A percentile compares a stretch with the other conserved stretches of the same genome.
These are phyloP conservation scores for Pterulicium gracile DNA, from an alignment of 1,284 basidiomycete genomes.

Conservation along the genomic window DNA sequence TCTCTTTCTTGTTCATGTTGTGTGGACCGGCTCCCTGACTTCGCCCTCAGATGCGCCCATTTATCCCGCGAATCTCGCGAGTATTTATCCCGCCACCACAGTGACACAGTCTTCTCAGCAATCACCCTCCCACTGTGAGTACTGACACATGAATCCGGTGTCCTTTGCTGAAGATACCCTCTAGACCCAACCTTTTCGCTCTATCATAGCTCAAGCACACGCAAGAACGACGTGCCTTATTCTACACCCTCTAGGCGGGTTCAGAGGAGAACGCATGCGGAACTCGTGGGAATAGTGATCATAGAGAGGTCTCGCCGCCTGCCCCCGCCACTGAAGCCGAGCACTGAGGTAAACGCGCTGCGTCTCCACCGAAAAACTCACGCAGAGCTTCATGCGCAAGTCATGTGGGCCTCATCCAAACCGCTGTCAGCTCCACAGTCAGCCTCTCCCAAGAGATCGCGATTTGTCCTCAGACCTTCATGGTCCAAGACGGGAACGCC, in stretches of 20 bases:
- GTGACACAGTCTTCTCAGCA: no score
- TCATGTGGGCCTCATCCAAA: no score
- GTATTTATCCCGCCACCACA: conserved; percentile 14
- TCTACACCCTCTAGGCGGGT: background rate
- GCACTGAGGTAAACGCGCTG: background rate
- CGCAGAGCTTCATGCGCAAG: background rate
- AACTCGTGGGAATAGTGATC: background rate
- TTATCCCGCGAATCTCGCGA: conserved; percentile 18
- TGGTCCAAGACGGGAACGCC: no score
- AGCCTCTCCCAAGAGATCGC: no score
- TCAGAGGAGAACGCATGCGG: background rate
- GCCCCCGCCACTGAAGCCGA: background rate
- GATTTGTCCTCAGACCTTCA: no score
- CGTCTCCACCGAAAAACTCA: background rate
- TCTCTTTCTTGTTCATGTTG: background rate
- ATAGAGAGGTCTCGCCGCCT: background rate
- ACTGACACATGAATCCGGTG: no score
- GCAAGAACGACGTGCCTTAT: background rate
- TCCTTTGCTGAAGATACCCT: no score
- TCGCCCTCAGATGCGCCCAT: conserved; percentile 5
- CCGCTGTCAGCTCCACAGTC: no score
- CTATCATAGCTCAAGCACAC: background rate
- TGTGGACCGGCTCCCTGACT: background rate
- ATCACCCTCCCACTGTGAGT: no score
- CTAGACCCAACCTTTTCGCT: background rate